These are phyloP conservation scores for Penicillium brevicompactum DNA, from an alignment of 2,329 filamentous ascomycete genomes.

Conservation along the genomic window DNA sequence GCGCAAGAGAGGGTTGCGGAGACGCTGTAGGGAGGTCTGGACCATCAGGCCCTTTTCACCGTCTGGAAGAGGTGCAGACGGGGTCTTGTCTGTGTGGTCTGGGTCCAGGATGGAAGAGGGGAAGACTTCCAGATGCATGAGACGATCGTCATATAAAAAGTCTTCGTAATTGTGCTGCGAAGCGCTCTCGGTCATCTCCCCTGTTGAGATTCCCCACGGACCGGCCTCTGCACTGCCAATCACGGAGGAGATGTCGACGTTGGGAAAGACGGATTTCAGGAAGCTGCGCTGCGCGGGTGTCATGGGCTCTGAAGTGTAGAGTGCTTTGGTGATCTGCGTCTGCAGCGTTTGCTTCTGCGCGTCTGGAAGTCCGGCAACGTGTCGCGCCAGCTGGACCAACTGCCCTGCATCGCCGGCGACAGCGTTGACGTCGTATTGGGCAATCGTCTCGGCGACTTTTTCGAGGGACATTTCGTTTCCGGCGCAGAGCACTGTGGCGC, in stretches of 20 bases:
- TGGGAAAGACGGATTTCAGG: neutral
- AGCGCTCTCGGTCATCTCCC: slow-evolving; percentile 29
- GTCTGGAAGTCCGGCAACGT: neutral
- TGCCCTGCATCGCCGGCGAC: neutral
- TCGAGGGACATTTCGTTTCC: neutral
- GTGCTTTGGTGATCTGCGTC: neutral
- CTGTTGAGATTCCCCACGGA: slow-evolving; percentile 6
- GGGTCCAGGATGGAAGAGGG: slow-evolving; percentile 17
- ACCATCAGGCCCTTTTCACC: slow-evolving; percentile 44
- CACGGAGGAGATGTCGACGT: neutral
- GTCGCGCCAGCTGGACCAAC: neutral
- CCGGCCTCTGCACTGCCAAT: slow-evolving; percentile 1
- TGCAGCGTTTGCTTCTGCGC: neutral
- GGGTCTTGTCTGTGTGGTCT: neutral
- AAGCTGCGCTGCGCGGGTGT: neutral
- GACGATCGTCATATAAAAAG: slow-evolving; percentile 38
- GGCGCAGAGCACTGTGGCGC: neutral
- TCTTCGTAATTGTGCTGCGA: slow-evolving; percentile 33
- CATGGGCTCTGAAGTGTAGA: neutral
- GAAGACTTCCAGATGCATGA: slow-evolving; percentile 43
- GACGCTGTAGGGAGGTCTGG: slow-evolving; percentile 45
- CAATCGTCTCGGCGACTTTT: too few relatives aligned
- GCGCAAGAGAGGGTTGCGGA: slow-evolving; percentile 49
- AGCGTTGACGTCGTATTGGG: neutral
- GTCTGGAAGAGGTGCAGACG: slow-evolving; percentile 21